Evolutionary conservation across 495 filamentous ascomycete species (phyloP).

Genomic region (Neurospora sublineolata): DNA sequence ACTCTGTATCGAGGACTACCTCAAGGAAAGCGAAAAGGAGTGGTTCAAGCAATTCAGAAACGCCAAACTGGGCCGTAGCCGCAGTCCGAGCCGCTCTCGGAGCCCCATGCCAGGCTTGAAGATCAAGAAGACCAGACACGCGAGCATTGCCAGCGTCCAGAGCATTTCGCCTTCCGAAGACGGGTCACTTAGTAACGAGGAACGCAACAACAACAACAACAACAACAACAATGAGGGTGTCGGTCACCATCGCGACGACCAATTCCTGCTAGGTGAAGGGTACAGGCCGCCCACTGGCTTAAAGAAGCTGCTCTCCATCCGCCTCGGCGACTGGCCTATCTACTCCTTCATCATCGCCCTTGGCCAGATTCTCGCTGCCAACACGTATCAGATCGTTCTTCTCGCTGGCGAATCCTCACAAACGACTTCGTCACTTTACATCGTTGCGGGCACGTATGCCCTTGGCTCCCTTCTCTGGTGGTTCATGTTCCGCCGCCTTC

Average conservation of each 20-base stretch:
- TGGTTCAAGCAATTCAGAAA: conserved; percentile 48
- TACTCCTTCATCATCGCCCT: conserved; percentile 60
- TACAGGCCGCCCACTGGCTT: conserved; percentile 56
- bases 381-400: conserved; percentile 59
- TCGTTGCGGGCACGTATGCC: conserved; percentile 49
- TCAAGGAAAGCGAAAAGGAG: conserved; percentile 50
- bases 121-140: conserved; percentile 12
- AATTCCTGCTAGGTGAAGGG: conserved; percentile 54
- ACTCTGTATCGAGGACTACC: conserved; percentile 52
- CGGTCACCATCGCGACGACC: conserved; percentile 17
- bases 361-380: conserved; percentile 56
- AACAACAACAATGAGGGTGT: conserved; percentile 13
- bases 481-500: conserved; percentile 13
- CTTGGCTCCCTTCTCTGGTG: conserved; percentile 45
- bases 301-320: conserved; percentile 30
- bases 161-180: conserved; percentile 17
- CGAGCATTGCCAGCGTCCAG: conserved; percentile 22
- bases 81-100: conserved; percentile 10
- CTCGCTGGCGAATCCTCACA: conserved; percentile 49
- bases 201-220: conserved; percentile 46
- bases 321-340: conserved; percentile 52
- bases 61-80: conserved; percentile 31
- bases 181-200: neutral
- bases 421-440: conserved; percentile 46
- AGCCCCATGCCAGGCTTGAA: conserved; percentile 6